Evolutionary conservation across 1,139 yeast species (phyloP).

Genomic region (Yamadazyma diddensiae): DNA sequence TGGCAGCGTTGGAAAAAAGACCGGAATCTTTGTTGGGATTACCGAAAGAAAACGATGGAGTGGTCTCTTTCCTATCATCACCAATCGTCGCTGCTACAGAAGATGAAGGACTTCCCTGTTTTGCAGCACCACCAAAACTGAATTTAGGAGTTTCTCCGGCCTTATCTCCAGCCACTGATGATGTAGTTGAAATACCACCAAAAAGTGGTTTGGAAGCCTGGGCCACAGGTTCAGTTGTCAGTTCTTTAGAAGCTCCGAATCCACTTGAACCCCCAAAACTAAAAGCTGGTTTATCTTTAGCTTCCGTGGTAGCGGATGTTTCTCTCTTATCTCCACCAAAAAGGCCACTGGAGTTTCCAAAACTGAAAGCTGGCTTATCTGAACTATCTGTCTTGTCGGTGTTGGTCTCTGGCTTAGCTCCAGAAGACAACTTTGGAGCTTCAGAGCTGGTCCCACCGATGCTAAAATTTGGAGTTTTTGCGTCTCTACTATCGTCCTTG

Average conservation of each 20-base stretch:
- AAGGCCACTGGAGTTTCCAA: too few species aligned
- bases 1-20: neutral
- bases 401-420: too few species aligned
- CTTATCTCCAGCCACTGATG: neutral
- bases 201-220: slow-evolving; percentile 1
- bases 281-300: slow-evolving; percentile 7
- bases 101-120: slow-evolving; percentile 1
- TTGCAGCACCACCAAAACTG: slow-evolving; percentile 6
- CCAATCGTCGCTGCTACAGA: slow-evolving; percentile 2
- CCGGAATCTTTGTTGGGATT: neutral
- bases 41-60: slow-evolving; percentile 10
- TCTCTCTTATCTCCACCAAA: too few species aligned
- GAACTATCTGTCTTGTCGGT: neutral
- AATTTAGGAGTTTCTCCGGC: slow-evolving; percentile 7
- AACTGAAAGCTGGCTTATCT: slow-evolving; percentile 1
- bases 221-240: neutral
- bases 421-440: slow-evolving; percentile 1
- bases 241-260: neutral
- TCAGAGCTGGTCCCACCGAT: neutral
- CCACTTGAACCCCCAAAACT: slow-evolving; percentile 1
- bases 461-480: too few species aligned
- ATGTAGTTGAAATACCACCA: neutral
- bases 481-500: too few species aligned
- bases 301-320: neutral
- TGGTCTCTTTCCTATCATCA: slow-evolving; percentile 6